Percentiles rank a stretch among this genome's conserved stretches.
These are phyloP conservation scores for Penicillium daleae DNA, from an alignment of 495 filamentous ascomycete species.

Conservation along the genomic window DNA sequence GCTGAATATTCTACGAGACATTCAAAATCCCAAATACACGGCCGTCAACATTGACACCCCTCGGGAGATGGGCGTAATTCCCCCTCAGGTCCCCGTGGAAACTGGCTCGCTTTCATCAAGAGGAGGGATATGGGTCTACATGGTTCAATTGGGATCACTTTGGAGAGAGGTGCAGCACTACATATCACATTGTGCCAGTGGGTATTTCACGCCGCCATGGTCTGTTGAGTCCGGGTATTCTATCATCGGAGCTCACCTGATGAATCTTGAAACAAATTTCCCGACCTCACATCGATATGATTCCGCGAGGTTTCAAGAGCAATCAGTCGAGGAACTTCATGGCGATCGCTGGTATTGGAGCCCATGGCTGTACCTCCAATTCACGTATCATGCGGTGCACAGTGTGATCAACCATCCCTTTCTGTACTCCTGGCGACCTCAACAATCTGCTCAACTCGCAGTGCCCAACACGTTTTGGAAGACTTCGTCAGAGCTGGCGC, in stretches of 20 bases:
- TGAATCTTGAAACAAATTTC: slow-evolving; percentile 46
- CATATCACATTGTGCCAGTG: slow-evolving; percentile 42
- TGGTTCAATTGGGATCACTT: slow-evolving; percentile 42
- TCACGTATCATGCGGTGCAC: slow-evolving; percentile 48
- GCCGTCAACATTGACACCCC: slow-evolving; percentile 20
- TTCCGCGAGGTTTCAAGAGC: slow-evolving; percentile 45
- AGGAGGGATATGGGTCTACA: slow-evolving; percentile 45
- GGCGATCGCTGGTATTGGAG: slow-evolving; percentile 45
- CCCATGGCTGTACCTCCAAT: slow-evolving; percentile 49
- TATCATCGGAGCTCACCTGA: slow-evolving; percentile 45
- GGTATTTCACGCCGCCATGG: slow-evolving; percentile 46
- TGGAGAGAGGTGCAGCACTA: slow-evolving; percentile 47
- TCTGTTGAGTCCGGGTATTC: slow-evolving; percentile 46
- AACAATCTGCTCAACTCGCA: slow-evolving; percentile 45
- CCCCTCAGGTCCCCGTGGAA: slow-evolving; percentile 35
- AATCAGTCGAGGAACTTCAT: slow-evolving; percentile 38
- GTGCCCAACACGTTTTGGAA: slow-evolving; percentile 52
- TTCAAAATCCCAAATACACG: slow-evolving; percentile 33
- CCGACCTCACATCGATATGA: slow-evolving; percentile 47
- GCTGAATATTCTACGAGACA: slow-evolving; percentile 37
- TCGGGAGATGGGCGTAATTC: slow-evolving; percentile 20
- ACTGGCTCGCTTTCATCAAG: slow-evolving; percentile 34
- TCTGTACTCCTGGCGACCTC: slow-evolving; percentile 48
- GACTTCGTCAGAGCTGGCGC: slow-evolving; percentile 44
- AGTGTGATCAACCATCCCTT: slow-evolving; percentile 51